These are phyloP conservation scores for Apiotrichum gracile DNA, from an alignment of 1,284 basidiomycete genomes.

Conservation along the genomic window DNA sequence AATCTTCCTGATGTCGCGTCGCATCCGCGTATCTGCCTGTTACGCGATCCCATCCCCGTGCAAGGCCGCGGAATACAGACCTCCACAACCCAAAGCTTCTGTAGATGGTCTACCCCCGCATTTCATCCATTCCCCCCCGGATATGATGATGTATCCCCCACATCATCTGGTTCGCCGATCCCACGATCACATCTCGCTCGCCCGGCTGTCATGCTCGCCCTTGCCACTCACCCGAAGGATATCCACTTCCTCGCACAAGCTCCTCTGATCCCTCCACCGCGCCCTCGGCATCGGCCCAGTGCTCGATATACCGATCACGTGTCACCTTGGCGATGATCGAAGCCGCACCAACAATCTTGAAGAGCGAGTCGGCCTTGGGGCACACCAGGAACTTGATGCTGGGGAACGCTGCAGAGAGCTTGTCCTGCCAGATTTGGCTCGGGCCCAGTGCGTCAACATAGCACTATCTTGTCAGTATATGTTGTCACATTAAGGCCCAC, in stretches of 20 bases:
- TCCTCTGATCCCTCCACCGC: conserved; percentile 9
- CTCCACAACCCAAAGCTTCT: too few species aligned
- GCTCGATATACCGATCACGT: conserved; percentile 80
- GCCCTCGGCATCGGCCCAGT: conserved; percentile 59
- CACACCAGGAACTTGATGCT: conserved; percentile 81
- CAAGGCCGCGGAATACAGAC: too few species aligned
- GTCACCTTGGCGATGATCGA: conserved; percentile 94
- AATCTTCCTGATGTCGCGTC: too few species aligned
- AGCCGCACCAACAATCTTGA: conserved; percentile 93
- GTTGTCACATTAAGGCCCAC: too few species aligned
- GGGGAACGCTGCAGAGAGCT: conserved; percentile 71
- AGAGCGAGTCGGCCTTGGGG: conserved; percentile 89
- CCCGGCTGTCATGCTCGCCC: neutral
- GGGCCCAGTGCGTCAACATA: conserved; percentile 94
- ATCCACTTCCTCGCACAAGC: conserved; percentile 64
- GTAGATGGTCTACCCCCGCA: too few species aligned
- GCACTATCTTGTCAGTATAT: conserved; percentile 55
- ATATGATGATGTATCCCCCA: neutral
- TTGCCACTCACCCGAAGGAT: conserved; percentile 67
- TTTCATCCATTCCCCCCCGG: neutral
- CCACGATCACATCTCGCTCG: neutral
- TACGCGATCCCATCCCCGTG: neutral
- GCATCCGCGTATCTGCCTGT: too few species aligned
- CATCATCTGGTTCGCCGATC: too few species aligned
- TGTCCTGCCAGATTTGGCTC: conserved; percentile 74